Evolutionary conservation across 192 early-diverging fungal genomes (phyloP).

Genomic region (Podochytrium sp.): DNA sequence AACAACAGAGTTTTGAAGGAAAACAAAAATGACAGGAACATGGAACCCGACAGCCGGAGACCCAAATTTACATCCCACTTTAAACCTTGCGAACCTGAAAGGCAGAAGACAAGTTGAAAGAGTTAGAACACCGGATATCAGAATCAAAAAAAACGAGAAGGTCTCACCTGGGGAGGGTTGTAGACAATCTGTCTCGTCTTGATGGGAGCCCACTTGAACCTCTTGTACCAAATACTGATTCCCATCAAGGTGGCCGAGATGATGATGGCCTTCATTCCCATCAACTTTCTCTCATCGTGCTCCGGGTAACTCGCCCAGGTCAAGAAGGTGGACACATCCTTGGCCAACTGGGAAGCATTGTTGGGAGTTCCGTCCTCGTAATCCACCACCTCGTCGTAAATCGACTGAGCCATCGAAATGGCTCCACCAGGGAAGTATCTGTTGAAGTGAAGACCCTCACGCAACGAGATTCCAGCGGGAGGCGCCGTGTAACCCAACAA

Average conservation of each 20-base stretch:
- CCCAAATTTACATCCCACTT: neutral
- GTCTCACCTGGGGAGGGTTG: conserved; percentile 37
- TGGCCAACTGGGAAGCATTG: conserved; percentile 94
- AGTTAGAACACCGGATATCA: neutral
- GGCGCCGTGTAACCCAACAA: conserved; percentile 94
- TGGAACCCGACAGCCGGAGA: too few relatives aligned
- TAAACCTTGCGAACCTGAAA: conserved; percentile 23
- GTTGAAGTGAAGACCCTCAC: conserved; percentile 98
- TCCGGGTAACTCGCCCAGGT: conserved; percentile 97
- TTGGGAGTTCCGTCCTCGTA: conserved; percentile 97
- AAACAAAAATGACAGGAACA: too few relatives aligned
- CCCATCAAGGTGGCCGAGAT: conserved; percentile 72
- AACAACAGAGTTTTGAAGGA: too few relatives aligned
- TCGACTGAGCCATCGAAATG: conserved; percentile 92
- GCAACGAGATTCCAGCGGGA: conserved; percentile 89
- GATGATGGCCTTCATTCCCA: conserved; percentile 87
- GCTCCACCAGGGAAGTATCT: conserved; percentile 98
- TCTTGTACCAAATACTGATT: conserved; percentile 87
- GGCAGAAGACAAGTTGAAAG: neutral
- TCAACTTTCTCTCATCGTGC: conserved; percentile 94
- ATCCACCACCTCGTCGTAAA: conserved; percentile 94
- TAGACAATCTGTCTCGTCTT: conserved; percentile 94
- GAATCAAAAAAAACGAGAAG: conserved; percentile 6
- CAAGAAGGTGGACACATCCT: conserved; percentile 94
- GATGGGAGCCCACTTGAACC: conserved; percentile 88